These are phyloP conservation scores for Cunninghamia lanceolata DNA, from an alignment of 75 land plant species.

Conservation along the genomic window DNA sequence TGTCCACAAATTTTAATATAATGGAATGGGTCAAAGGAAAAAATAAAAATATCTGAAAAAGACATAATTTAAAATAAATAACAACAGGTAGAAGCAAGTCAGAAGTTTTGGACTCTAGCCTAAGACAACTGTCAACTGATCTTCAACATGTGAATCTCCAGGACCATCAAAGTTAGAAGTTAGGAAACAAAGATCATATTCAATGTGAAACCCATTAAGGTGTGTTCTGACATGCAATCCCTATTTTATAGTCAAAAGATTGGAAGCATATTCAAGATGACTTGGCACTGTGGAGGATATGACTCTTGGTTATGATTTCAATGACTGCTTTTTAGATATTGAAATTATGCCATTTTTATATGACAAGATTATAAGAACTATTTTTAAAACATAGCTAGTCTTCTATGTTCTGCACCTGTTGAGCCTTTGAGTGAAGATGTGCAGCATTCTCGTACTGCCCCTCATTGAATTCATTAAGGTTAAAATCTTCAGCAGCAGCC, in stretches of 20 bases:
- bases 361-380: background rate
- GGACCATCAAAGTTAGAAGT: background rate
- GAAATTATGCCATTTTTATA: conserved; percentile 3
- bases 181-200: background rate
- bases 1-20: background rate
- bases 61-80: background rate
- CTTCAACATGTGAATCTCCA: background rate
- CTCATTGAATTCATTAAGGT: conserved; percentile 77
- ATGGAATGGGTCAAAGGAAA: background rate
- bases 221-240: background rate
- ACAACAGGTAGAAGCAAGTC: background rate
- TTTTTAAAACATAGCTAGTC: background rate
- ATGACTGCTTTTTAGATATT: background rate
- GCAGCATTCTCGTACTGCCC: conserved; percentile 84
- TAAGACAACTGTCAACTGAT: background rate
- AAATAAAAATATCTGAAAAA: background rate
- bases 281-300: background rate
- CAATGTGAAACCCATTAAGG: background rate
- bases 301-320: background rate
- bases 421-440: conserved; percentile 72
- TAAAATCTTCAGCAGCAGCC: conserved; percentile 67
- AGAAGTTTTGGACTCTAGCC: background rate
- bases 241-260: background rate
- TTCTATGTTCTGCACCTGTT: conserved; percentile 53
- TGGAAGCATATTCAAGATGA: background rate